Evolutionary conservation across 768 basidiomycete species (phyloP), one percentile per base, ranked within the genome.

Genomic region (Suillus variegatus): DNA sequence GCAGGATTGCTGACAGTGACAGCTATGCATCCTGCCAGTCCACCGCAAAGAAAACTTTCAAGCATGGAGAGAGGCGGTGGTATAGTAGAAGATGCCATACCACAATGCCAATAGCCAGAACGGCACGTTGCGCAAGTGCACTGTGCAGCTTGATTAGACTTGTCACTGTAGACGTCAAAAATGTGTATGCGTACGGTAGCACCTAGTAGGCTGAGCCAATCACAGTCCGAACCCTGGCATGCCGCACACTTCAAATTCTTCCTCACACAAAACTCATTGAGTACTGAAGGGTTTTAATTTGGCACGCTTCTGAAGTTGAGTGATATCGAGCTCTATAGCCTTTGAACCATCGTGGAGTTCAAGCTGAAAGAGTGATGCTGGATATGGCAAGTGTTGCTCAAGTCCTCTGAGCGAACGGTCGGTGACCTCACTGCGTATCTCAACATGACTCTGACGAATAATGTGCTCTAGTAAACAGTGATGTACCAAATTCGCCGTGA

Each of bases 21-120:
- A 36, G 96, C 96, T 51, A 92, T 90, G 76, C 88, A 94, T 65
- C 95, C 97, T 60, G 97, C 97, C 62, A 95, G 74, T 32, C 92
- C 97, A 62, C 97, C 97, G 68, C 92, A 92, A 14, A 92, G 51
- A 74, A 99, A 99, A 49, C 91, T 87, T 76, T 96, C 95, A 60
- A 82, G 68, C 0, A 91, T 92, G 49, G 89, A 88, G 41, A 94
- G 74, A 62, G 79, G 75, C 32, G 32, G 32, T 75, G 36, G 62
- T 65, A 49, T 32, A 68, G n/a, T 35, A 61, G 55, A 46, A 25
- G 25, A 22, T 16, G 38, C 14, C 40, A 58, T 58, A 41, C 57
- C 16, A 9, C 16, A 57, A 22, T 57, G 14, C n/a, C 22, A 10
- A n/a, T 16, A 7, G 9, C 22, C n/a, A n/a, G 36, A 38, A 38